Conservation (phyloP, 306 rosid species). For the Hippophae tibetana region DNA sequence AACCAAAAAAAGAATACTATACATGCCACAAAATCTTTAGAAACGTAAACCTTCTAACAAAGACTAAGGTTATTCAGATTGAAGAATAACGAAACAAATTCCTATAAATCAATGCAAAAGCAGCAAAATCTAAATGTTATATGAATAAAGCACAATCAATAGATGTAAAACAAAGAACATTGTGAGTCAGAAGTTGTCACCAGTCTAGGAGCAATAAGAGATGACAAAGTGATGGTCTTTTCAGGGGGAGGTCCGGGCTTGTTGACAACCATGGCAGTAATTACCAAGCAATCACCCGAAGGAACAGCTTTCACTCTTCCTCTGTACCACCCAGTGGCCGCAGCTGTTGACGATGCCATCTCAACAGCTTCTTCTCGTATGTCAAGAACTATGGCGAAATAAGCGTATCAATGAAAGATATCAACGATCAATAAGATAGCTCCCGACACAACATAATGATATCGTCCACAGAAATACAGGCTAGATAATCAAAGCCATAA, state of each 20-base stretch:
- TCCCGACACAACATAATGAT: conserved; percentile 9
- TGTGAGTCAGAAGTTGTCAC: conserved; percentile 22
- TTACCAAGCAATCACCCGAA: conserved; percentile 85
- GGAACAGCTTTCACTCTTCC: conserved; percentile 88
- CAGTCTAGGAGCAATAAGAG: conserved; percentile 83
- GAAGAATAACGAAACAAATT: too few relatives aligned
- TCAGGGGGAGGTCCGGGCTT: conserved; percentile 91
- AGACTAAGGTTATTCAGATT: not conserved
- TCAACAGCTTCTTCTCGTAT: conserved; percentile 33
- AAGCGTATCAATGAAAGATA: not conserved
- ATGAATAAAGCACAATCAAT: too few relatives aligned
- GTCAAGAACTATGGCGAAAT: conserved; percentile 12
- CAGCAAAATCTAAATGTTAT: too few relatives aligned
- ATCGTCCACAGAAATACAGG: too few relatives aligned
- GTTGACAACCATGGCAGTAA: conserved; percentile 60
- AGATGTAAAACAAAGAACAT: not conserved
- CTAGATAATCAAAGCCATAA: too few relatives aligned
- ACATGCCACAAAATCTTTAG: not conserved
- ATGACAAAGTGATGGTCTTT: conserved; percentile 70
- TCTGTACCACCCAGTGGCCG: conserved; percentile 71
- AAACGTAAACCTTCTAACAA: not conserved
- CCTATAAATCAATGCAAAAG: too few relatives aligned
- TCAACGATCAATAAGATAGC: not conserved
- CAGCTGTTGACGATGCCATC: conserved; percentile 76
- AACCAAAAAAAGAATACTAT: not conserved